Base-by-base conservation (phyloP, 225 moss, liverwort and hornwort genomes). In the Anthoceros angustus region DNA sequence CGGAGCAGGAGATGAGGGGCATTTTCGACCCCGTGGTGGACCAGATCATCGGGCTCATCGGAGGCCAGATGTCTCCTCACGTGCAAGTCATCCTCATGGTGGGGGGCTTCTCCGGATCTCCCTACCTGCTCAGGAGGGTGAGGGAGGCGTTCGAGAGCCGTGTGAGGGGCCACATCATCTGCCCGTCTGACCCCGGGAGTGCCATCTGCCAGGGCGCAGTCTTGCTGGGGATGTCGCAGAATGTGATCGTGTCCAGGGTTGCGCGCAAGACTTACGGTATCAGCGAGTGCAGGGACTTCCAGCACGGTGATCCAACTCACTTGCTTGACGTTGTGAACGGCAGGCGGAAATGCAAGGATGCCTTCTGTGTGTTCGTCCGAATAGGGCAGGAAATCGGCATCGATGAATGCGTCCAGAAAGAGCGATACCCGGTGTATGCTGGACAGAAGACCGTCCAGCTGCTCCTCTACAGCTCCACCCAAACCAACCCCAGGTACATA, bases 31-130 rank as follows among this genome's bases (percentile, higher is more conserved):
- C 77, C 0, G 77, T 84, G 2, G 41, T 84, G 0, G 70, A 81
- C 0, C 41, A 75, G 3, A 79, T 70, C 4, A 60, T 87, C 15
- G 40, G 64, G 8, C 74, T 85, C 5, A 85, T 90, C 0, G 24
- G 67, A 11, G 49, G 66, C 5, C 83, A 80, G 24, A 9, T 87
- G 32, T 69, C 67, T 16, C 62, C 41, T 5, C 42, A 41, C 0
- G 66, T 87, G 4, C 74, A 74, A 42, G 66, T 60, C 0, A 73
- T 92, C 3, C 69, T 85, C 0, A 66, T 86, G 0, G 92, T 88
- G 0, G 87, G 90, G 3, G 87, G 86, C 3, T 91, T 87, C 12
- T 73, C 81, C 7, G 81, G 71, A 5, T 92, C 86, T 0, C 86
- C 81, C 0, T 88, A 85, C 40, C 75, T 92, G 10, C 12, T 81